phyloP scores from a whole-genome alignment of 2,329 filamentous ascomycete species.

The Fusarium sublunatum region DNA sequence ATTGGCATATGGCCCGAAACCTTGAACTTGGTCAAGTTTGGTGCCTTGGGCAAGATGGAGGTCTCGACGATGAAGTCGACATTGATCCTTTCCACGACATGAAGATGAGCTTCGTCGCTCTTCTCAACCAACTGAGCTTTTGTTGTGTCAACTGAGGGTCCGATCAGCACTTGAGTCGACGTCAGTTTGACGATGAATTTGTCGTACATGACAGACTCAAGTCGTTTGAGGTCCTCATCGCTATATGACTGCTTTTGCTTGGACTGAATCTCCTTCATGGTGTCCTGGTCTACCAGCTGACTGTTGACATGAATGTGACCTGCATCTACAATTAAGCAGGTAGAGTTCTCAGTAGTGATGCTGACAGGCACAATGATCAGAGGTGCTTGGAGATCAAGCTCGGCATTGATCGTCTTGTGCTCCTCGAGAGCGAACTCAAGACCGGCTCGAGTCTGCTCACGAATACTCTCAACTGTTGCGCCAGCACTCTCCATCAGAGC shows the following conservation, averaged over 20 bases:
- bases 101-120: slow-evolving; percentile 76
- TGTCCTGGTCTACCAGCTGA: slow-evolving; percentile 91
- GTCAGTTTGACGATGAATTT: slow-evolving; percentile 93
- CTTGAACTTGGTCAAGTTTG: slow-evolving; percentile 90
- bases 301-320: slow-evolving; percentile 96
- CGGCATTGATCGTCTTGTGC: slow-evolving; percentile 97
- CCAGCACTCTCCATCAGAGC: slow-evolving; percentile 96
- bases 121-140: slow-evolving; percentile 80
- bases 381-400: slow-evolving; percentile 93
- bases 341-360: slow-evolving; percentile 81
- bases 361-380: slow-evolving; percentile 96
- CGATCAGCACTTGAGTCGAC: slow-evolving; percentile 94
- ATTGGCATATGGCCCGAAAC: slow-evolving; percentile 93
- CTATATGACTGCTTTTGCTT: slow-evolving; percentile 91
- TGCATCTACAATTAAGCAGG: slow-evolving; percentile 93
- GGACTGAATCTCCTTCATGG: slow-evolving; percentile 86
- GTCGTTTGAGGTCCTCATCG: slow-evolving; percentile 85
- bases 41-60: slow-evolving; percentile 95
- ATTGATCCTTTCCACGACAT: slow-evolving; percentile 96
- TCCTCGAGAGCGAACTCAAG: slow-evolving; percentile 97
- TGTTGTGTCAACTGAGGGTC: slow-evolving; percentile 90
- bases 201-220: slow-evolving; percentile 97
- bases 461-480: slow-evolving; percentile 92
- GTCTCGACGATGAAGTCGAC: slow-evolving; percentile 96
- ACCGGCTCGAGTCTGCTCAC: slow-evolving; percentile 94